Evolutionary conservation across 805 yeast species (phyloP), one percentile per base, ranked within the genome.

Genomic region (Saccharomycopsis synnaedendra): DNA sequence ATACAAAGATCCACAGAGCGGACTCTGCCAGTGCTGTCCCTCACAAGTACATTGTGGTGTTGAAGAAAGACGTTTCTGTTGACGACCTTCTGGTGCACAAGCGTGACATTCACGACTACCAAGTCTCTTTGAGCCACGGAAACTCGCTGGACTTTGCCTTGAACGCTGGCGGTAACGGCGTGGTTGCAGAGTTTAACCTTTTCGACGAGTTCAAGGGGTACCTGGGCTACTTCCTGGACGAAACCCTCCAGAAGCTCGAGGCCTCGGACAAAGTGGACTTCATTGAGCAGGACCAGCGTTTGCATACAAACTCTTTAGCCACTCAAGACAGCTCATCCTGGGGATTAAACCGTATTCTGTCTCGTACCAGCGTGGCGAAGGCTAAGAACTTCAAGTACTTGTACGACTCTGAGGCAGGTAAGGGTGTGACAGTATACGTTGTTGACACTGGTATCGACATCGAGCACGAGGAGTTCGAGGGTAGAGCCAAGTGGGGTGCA

Each of bases 391-490:
- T 45, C 4, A 27, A 28, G 8, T 46, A 42, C 30, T 11, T 46
- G 9, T 46, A 42, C 31, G 47, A 42, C 32, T 19, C 36, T 8
- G 36, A 5, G 6, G 46, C 33, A 1, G 47, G 47, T 8, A 42
- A 31, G 19, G 47, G 45, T 5, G 93, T 84, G 52, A 85, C 89
- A 29, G 75, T 95, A 5, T 88, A 87, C 58, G 82, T 89, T 55
- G 78, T 88, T 58, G 97, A 88, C 64, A 86, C 96, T 30, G 97
- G 97, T 67, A 72, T 89, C 60, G 78, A 82, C 56, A 70, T 78
- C 43, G 67, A 73, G 19, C 96, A 88, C 63, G 72, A 69, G 36
- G 93, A 87, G 58, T 88, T 88, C 59, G 81, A 68, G 4, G 89
- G 88, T 41, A 78, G 96, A 67, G 95, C 95, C 42, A 62, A 61